phyloP scores from a whole-genome alignment of 2,329 filamentous ascomycete species.

The Penicillium sp. region DNA sequence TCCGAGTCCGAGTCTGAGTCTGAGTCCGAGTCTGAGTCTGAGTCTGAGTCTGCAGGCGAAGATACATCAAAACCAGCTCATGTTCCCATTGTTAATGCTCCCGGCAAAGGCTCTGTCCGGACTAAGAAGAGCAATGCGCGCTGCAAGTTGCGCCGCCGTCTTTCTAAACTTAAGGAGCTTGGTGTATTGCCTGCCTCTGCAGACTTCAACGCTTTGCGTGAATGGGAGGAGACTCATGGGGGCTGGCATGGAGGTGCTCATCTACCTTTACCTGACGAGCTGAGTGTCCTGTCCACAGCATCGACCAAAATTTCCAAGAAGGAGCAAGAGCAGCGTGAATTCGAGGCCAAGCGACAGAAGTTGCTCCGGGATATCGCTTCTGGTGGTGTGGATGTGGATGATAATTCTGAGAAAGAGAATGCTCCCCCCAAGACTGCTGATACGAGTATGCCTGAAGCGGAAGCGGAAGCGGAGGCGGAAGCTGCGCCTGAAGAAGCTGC shows the following conservation, averaged over 20 bases:
- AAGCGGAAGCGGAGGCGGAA: conserved; percentile 10
- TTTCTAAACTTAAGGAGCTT: conserved; percentile 54
- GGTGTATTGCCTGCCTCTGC: conserved; percentile 53
- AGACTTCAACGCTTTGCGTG: conserved; percentile 49
- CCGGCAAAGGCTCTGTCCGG: conserved; percentile 48
- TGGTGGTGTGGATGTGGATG: conserved; percentile 52
- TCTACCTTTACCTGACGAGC: conserved; percentile 17
- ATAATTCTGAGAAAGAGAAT: conserved; percentile 31
- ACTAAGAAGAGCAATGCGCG: conserved; percentile 59
- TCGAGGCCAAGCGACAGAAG: conserved; percentile 52
- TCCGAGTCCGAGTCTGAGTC: conserved; percentile 39
- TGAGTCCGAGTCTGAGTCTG: conserved; percentile 45
- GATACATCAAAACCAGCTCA: conserved; percentile 14
- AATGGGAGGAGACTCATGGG: conserved; percentile 33
- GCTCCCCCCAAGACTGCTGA: conserved; percentile 17
- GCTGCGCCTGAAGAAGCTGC: conserved; percentile 7
- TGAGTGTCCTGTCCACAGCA: conserved; percentile 8
- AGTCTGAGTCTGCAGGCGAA: conserved; percentile 40
- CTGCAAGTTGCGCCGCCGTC: conserved; percentile 48
- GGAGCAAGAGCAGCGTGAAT: conserved; percentile 40
- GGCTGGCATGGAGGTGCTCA: conserved; percentile 13
- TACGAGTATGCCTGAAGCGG: not conserved
- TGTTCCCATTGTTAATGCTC: conserved; percentile 33
- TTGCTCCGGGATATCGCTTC: conserved; percentile 52
- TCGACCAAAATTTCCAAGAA: conserved; percentile 22